Evolutionary conservation across 306 rosid genomes (phyloP).

Genomic region (Alnus rubra): DNA sequence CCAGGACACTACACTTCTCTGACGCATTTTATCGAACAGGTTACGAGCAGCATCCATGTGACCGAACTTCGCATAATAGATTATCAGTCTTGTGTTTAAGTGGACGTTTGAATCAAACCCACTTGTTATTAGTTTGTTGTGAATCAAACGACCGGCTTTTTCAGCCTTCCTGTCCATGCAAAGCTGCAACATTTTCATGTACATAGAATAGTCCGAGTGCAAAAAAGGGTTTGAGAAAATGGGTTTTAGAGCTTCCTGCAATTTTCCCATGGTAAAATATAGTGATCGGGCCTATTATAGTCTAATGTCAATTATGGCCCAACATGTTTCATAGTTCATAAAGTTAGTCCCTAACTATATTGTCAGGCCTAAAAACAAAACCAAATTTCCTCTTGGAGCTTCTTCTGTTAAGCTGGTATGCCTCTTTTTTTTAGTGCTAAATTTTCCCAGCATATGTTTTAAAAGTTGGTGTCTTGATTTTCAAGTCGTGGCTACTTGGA

Average conservation of each 20-base stretch:
- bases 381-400: too few relatives aligned
- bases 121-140: slow-evolving; percentile 21
- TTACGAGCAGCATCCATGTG: slow-evolving; percentile 13
- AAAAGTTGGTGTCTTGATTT: too few relatives aligned
- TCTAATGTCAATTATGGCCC: too few relatives aligned
- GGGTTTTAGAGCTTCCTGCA: background rate
- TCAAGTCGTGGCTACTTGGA: too few relatives aligned
- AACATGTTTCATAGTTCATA: too few relatives aligned
- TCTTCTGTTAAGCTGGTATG: too few relatives aligned
- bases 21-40: slow-evolving; percentile 32
- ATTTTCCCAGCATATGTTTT: too few relatives aligned
- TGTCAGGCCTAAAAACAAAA: too few relatives aligned
- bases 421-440: too few relatives aligned
- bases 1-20: slow-evolving; percentile 38
- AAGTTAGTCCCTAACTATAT: too few relatives aligned
- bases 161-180: slow-evolving; percentile 27
- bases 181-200: slow-evolving; percentile 27
- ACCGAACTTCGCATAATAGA: slow-evolving; percentile 19
- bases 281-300: background rate
- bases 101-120: slow-evolving; percentile 34
- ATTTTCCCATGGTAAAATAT: background rate
- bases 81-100: slow-evolving; percentile 25
- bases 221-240: background rate
- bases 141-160: slow-evolving; percentile 33
- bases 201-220: slow-evolving; percentile 13